Conservation (phyloP, 106 monocot genomes). For the Phalaenopsis aphrodite region DNA sequence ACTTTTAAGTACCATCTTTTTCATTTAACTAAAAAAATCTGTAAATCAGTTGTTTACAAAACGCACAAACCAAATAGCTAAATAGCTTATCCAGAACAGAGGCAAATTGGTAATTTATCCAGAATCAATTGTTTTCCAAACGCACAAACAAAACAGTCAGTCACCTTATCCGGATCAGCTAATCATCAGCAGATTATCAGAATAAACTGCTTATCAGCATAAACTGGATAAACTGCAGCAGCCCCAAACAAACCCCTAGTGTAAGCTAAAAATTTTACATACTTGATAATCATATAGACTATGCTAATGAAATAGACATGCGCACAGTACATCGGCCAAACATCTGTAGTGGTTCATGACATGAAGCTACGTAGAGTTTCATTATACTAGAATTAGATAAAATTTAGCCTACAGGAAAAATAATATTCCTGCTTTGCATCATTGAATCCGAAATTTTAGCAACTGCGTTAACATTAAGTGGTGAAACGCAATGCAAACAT, state of each 20-base stretch:
- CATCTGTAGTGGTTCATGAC: not conserved
- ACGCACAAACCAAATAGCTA: too few relatives aligned
- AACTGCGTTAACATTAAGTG: not conserved
- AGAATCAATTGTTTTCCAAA: too few relatives aligned
- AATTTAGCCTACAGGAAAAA: not conserved
- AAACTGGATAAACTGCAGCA: too few relatives aligned
- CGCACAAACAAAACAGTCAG: too few relatives aligned
- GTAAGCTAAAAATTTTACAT: not conserved
- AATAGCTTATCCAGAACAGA: too few relatives aligned
- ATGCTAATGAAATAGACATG: not conserved
- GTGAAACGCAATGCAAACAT: not conserved
- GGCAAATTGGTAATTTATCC: too few relatives aligned
- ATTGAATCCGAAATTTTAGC: not conserved
- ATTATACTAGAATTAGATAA: not conserved
- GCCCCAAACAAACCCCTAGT: not conserved
- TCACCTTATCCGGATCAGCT: too few relatives aligned
- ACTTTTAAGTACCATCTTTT: too few relatives aligned
- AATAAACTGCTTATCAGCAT: too few relatives aligned
- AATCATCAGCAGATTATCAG: too few relatives aligned
- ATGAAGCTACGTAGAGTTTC: not conserved
- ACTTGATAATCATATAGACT: not conserved
- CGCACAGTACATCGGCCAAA: not conserved
- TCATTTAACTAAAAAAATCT: too few relatives aligned
- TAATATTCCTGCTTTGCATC: not conserved
- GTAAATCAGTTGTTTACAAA: too few relatives aligned